Evolutionary conservation across 2,329 filamentous ascomycete species (phyloP).

Genomic region (Rhinocladiella similis): DNA sequence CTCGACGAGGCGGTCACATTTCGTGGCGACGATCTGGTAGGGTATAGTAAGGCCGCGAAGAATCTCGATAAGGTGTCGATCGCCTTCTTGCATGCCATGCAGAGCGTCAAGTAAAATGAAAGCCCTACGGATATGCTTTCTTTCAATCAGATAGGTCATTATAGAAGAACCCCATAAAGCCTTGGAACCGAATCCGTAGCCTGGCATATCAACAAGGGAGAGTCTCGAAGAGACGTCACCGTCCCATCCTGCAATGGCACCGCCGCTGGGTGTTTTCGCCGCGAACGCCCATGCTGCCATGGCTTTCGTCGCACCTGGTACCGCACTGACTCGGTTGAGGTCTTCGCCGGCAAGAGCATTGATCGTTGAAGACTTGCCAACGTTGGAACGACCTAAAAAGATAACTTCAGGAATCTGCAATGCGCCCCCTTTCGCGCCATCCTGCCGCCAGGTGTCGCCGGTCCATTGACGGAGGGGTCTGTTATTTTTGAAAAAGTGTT

Average conservation of each 20-base stretch:
- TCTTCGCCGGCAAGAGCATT: conserved; percentile 58
- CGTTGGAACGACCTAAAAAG: conserved; percentile 70
- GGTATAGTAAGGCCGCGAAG: conserved; percentile 59
- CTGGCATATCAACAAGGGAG: conserved; percentile 69
- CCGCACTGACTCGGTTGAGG: conserved; percentile 34
- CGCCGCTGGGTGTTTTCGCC: conserved; percentile 38
- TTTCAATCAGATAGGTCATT: conserved; percentile 64
- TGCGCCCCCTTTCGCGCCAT: conserved; percentile 39
- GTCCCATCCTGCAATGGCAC: conserved; percentile 30
- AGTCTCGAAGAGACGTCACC: conserved; percentile 44
- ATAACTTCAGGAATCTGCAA: conserved; percentile 58
- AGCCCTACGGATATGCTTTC: conserved; percentile 62
- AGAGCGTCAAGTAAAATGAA: conserved; percentile 66
- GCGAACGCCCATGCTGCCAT: conserved; percentile 68
- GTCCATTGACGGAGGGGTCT: conserved; percentile 61
- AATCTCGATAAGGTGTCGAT: conserved; percentile 57
- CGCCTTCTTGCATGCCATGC: conserved; percentile 64
- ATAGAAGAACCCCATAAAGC: conserved; percentile 66
- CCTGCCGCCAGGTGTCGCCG: conserved; percentile 59
- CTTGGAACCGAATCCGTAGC: conserved; percentile 65
- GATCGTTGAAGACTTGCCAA: conserved; percentile 67
- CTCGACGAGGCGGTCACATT: conserved; percentile 58
- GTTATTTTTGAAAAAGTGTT: conserved; percentile 47
- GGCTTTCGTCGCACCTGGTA: conserved; percentile 61
- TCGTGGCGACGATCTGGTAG: conserved; percentile 67